These are phyloP conservation scores for Trichoderma breve DNA, from an alignment of 2,329 filamentous ascomycete genomes.

Conservation along the genomic window DNA sequence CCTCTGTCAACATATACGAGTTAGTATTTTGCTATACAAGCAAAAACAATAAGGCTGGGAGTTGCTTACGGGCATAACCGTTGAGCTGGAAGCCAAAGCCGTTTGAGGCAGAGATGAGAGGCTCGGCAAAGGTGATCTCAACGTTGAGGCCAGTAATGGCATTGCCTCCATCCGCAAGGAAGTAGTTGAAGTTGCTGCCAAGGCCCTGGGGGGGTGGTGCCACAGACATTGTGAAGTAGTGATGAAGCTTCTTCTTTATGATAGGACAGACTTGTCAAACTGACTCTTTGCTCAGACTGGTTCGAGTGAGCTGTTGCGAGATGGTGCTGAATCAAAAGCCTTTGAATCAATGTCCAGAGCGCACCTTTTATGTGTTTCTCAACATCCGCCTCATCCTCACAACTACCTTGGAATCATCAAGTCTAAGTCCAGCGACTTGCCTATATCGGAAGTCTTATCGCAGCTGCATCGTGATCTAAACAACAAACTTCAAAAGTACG, in stretches of 20 bases:
- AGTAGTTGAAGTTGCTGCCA: slow-evolving; percentile 13
- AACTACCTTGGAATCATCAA: neutral
- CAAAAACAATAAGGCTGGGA: neutral
- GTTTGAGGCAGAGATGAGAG: neutral
- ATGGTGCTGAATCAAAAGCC: neutral
- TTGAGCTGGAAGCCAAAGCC: neutral
- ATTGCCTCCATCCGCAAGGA: slow-evolving; percentile 5
- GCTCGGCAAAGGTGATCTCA: slow-evolving; percentile 5
- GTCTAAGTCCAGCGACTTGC: neutral
- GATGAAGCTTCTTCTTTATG: neutral
- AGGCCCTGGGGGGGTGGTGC: neutral
- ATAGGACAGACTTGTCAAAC: neutral
- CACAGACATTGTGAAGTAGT: slow-evolving; percentile 1
- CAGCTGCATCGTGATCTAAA: neutral
- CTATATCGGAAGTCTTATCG: slow-evolving; percentile 6
- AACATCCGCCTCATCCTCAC: neutral
- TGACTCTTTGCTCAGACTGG: neutral
- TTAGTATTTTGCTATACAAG: neutral
- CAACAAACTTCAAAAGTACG: neutral
- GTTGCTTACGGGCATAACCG: neutral
- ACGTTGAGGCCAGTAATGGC: slow-evolving; percentile 5
- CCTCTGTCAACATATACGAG: neutral
- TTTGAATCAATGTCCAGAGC: neutral
- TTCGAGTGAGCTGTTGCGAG: neutral
- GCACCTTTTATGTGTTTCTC: neutral